phyloP scores from a whole-genome alignment of 192 early-diverging fungal species.

The Anaeromyces robustus region DNA sequence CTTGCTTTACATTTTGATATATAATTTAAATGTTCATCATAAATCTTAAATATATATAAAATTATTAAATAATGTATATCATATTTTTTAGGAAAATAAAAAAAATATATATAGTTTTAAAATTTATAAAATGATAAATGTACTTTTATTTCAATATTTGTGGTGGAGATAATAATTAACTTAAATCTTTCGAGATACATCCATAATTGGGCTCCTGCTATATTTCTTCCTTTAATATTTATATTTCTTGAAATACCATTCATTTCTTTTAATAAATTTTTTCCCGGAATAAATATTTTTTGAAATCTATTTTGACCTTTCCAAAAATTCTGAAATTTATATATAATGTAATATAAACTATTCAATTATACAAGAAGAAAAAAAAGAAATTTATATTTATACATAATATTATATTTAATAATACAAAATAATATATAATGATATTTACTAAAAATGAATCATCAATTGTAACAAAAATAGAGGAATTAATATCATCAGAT shows the following conservation, averaged over 20 bases:
- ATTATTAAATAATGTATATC: too few species aligned
- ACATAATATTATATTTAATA: too few species aligned
- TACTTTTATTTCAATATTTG: slow-evolving; percentile 23
- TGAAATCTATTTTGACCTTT: slow-evolving; percentile 1
- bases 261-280: neutral
- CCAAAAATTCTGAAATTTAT: slow-evolving; percentile 3
- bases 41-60: too few species aligned
- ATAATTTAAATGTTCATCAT: slow-evolving; percentile 22
- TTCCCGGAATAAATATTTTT: slow-evolving; percentile 7
- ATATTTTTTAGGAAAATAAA: too few species aligned
- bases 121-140: too few species aligned
- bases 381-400: too few species aligned
- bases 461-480: neutral
- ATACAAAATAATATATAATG: too few species aligned
- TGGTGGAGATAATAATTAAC: slow-evolving; percentile 20
- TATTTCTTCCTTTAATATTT: slow-evolving; percentile 5
- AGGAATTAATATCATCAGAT: neutral
- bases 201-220: slow-evolving; percentile 13
- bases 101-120: too few species aligned
- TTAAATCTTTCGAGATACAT: slow-evolving; percentile 16
- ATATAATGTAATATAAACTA: too few species aligned
- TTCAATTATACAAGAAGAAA: too few species aligned
- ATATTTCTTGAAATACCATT: neutral
- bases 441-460: neutral
- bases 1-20: slow-evolving; percentile 11